These are phyloP conservation scores for Alternaria longipes DNA, from an alignment of 2,329 filamentous ascomycete genomes.

Conservation along the genomic window DNA sequence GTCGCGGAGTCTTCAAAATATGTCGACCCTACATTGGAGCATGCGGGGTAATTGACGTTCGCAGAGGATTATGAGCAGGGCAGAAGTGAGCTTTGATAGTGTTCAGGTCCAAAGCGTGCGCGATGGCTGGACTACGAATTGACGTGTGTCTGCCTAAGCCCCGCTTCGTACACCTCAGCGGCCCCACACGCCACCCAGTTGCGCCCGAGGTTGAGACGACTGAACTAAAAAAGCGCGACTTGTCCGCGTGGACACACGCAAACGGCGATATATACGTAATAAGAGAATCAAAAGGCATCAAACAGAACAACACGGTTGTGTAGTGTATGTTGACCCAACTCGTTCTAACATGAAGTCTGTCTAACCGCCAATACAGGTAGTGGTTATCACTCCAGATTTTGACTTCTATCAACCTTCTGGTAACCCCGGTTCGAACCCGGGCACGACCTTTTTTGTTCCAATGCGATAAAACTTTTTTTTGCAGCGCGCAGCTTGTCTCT, in stretches of 20 bases:
- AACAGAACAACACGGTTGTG: conserved; percentile 10
- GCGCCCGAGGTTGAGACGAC: no score
- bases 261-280: rapidly evolving
- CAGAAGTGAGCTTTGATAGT: neutral
- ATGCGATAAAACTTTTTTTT: neutral
- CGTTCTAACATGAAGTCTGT: conserved; percentile 1
- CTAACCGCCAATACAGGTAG: conserved; percentile 14
- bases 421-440: conserved; percentile 23
- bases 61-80: neutral
- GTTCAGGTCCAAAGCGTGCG: neutral
- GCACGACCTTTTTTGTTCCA: conserved; percentile 6
- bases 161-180: neutral
- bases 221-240: neutral
- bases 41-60: neutral
- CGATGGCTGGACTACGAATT: neutral
- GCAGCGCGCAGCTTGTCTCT: no score
- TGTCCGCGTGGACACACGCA: rapidly evolving
- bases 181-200: neutral
- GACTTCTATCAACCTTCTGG: conserved; percentile 14
- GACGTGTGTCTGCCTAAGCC: neutral
- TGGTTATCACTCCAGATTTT: conserved; percentile 27
- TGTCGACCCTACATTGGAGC: neutral
- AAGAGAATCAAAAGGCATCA: no score
- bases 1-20: neutral
- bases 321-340: conserved; percentile 11